Evolutionary conservation across 805 yeast species (phyloP).

Genomic region (Phaffomyces thermotolerans): DNA sequence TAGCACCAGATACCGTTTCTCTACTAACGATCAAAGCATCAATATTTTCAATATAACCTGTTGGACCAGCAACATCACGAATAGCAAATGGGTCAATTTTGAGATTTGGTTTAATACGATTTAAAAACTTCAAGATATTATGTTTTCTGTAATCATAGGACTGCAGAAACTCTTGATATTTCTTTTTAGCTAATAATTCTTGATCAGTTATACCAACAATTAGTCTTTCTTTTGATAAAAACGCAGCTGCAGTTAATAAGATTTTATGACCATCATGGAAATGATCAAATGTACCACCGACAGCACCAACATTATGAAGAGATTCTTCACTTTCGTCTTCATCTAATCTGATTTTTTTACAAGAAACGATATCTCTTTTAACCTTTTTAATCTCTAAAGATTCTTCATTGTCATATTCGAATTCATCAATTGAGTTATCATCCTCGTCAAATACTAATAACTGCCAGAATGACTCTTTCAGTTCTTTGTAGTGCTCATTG

Average conservation of each 20-base stretch:
- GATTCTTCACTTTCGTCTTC: constrained; percentile 19
- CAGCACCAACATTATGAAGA: constrained; percentile 40
- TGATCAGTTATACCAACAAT: constrained; percentile 84
- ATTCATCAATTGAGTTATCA: constrained; percentile 9
- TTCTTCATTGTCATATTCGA: constrained; percentile 9
- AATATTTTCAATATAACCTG: constrained; percentile 65
- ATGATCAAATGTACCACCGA: constrained; percentile 98
- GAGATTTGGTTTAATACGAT: constrained; percentile 38
- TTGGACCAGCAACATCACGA: constrained; percentile 90
- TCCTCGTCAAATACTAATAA: constrained; percentile 10
- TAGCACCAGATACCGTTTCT: constrained; percentile 76
- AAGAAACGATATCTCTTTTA: constrained; percentile 3
- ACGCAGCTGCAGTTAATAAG: constrained; percentile 64
- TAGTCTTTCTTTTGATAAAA: constrained; percentile 44
- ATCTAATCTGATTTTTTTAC: constrained; percentile 5
- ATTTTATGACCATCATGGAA: constrained; percentile 93
- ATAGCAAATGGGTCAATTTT: constrained; percentile 51
- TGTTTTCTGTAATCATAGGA: constrained; percentile 43
- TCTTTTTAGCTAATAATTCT: constrained; percentile 64
- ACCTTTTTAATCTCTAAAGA: constrained; percentile 5
- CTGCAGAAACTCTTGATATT: constrained; percentile 60
- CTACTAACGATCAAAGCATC: constrained; percentile 75
- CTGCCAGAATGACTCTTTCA: constrained; percentile 16
- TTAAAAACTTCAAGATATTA: constrained; percentile 43
- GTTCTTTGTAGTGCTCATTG: constrained; percentile 19